Evolutionary conservation across 768 basidiomycete genomes (phyloP).

Genomic region (Termitomyces heimii): DNA sequence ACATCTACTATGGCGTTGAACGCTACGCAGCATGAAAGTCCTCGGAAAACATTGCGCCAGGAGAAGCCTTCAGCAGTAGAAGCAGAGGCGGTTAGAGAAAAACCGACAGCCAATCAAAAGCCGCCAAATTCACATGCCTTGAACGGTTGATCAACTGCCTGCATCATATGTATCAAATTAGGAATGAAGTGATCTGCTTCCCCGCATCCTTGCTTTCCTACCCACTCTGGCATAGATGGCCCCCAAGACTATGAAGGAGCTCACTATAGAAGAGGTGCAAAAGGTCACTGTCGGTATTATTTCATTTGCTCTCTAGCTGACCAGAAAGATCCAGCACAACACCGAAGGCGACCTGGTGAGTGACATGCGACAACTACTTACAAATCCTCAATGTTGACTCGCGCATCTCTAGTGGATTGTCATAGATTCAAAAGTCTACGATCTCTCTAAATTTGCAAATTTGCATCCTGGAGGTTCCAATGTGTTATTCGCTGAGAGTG

Average conservation of each 20-base stretch:
- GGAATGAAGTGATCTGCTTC: neutral
- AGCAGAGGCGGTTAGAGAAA: no score
- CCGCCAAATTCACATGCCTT: neutral
- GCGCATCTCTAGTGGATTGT: constrained; percentile 59
- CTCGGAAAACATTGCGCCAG: no score
- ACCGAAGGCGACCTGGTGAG: constrained; percentile 67
- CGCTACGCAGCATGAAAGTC: no score
- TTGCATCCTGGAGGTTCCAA: constrained; percentile 83
- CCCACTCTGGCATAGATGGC: neutral
- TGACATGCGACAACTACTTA: neutral
- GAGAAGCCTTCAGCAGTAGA: no score
- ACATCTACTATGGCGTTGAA: no score
- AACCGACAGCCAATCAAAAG: neutral
- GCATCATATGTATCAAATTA: neutral
- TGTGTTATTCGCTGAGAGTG: constrained; percentile 58
- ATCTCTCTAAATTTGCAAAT: constrained; percentile 73
- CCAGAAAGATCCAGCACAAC: constrained; percentile 61
- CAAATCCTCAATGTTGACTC: neutral
- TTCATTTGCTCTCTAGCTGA: neutral
- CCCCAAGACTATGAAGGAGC: constrained; percentile 25
- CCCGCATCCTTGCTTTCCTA: neutral
- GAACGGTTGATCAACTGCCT: neutral
- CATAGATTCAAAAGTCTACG: constrained; percentile 77
- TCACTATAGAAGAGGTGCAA: constrained; percentile 56
- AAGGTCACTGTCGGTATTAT: constrained; percentile 37